A percentile compares a stretch with the other conserved stretches of the same genome.
phyloP scores from a whole-genome alignment of 164 flowering plant genomes.

The Macadamia integrifolia region DNA sequence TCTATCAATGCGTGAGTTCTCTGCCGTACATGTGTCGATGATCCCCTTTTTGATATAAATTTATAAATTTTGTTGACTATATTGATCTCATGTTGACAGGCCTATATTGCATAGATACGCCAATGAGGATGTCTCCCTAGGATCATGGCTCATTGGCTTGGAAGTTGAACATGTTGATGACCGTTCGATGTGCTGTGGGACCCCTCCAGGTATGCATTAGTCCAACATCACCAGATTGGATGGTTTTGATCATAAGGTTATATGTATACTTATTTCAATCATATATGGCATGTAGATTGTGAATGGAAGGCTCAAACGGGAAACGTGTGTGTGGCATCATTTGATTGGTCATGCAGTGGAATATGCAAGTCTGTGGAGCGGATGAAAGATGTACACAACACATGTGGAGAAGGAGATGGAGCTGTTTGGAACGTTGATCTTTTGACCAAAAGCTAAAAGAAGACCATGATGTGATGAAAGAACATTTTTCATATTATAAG shows the following conservation, averaged over 20 bases:
- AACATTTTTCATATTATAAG: no score
- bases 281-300: slow-evolving; percentile 39
- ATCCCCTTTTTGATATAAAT: not conserved
- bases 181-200: slow-evolving; percentile 68
- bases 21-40: not conserved
- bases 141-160: slow-evolving; percentile 73
- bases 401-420: slow-evolving; percentile 69
- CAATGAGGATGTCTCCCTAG: slow-evolving; percentile 80
- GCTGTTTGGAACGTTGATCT: slow-evolving; percentile 59
- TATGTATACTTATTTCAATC: no score
- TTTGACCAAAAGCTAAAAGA: not conserved
- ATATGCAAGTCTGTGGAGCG: slow-evolving; percentile 76
- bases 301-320: slow-evolving; percentile 73
- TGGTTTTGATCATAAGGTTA: no score
- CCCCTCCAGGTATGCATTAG: slow-evolving; percentile 55
- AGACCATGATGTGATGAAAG: no score
- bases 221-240: not conserved
- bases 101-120: slow-evolving; percentile 68
- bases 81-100: slow-evolving; percentile 22
- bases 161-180: slow-evolving; percentile 77
- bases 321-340: slow-evolving; percentile 67
- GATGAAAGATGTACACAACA: slow-evolving; percentile 53
- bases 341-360: slow-evolving; percentile 91
- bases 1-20: slow-evolving; percentile 55
- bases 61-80: not conserved